phyloP scores from a whole-genome alignment of 495 filamentous ascomycete species.

The Aspergillus kassunensis region DNA sequence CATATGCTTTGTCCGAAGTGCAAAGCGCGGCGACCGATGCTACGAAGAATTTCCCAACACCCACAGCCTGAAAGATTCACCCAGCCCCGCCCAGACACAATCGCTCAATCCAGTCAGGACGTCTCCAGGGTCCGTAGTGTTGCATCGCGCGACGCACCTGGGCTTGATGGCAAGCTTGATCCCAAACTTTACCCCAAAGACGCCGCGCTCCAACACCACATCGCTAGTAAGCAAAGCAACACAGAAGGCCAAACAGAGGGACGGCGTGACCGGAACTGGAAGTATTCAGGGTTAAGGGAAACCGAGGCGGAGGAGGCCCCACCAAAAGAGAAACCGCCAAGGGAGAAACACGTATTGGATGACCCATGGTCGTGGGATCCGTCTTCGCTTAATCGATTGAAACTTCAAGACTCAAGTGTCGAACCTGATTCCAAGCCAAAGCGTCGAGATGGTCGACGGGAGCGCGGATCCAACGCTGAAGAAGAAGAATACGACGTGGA shows the following conservation, averaged over 20 bases:
- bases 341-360: too few species aligned
- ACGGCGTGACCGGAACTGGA: conserved; percentile 2
- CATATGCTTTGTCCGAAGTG: conserved; percentile 29
- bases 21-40: conserved; percentile 20
- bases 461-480: conserved; percentile 19
- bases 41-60: not conserved
- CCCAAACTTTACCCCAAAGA: not conserved
- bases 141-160: not conserved
- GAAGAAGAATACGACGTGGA: conserved; percentile 39
- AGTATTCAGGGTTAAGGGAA: not conserved
- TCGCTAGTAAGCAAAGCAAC: not conserved
- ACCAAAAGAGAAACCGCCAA: too few species aligned
- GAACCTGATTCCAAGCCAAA: conserved; percentile 20
- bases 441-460: conserved; percentile 25
- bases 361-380: conserved; percentile 36
- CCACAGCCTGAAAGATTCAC: not conserved
- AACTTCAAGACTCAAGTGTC: conserved; percentile 15
- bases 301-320: not conserved
- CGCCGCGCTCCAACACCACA: conserved; percentile 3
- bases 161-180: not conserved
- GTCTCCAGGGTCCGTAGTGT: not conserved
- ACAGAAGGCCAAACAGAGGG: not conserved
- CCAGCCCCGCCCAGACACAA: too few species aligned
- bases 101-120: not conserved
- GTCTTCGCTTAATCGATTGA: conserved; percentile 26